Percentiles rank a stretch among this genome's conserved stretches.
phyloP scores from a whole-genome alignment of 768 basidiomycete genomes.

The Tulasnella sp. region DNA sequence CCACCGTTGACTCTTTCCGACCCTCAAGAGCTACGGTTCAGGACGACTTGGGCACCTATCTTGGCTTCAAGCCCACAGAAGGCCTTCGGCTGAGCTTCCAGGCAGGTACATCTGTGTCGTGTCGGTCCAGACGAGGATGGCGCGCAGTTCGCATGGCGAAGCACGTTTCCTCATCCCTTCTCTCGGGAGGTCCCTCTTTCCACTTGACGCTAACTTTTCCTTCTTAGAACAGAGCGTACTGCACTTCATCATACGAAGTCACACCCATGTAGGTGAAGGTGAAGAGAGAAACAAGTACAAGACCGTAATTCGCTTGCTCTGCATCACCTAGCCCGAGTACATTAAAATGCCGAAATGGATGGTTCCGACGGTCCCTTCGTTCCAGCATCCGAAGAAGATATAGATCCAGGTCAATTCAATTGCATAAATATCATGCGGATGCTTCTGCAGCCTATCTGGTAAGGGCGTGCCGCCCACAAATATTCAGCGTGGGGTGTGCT shows the following conservation, averaged over 20 bases:
- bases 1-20: background rate
- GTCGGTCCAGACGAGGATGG: conserved; percentile 19
- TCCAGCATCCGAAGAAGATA: conserved; percentile 1
- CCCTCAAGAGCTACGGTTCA: conserved; percentile 19
- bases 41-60: conserved; percentile 13
- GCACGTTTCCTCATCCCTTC: background rate
- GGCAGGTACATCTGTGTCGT: background rate
- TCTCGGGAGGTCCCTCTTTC: background rate
- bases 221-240: background rate
- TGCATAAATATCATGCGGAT: conserved; percentile 11
- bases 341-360: conserved; percentile 1
- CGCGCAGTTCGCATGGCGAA: conserved; percentile 18
- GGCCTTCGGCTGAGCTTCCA: background rate
- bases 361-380: conserved; percentile 22
- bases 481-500: background rate
- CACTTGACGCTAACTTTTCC: background rate
- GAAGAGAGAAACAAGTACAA: conserved; percentile 12
- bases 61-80: conserved; percentile 16
- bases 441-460: conserved; percentile 21
- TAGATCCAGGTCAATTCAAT: background rate
- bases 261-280: conserved; percentile 6
- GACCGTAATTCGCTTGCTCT: conserved; percentile 22
- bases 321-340: conserved; percentile 17
- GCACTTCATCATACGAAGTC: conserved; percentile 23
- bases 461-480: background rate